Base-by-base conservation (phyloP, 495 filamentous ascomycete genomes). In the Parathielavia hyrcaniae region DNA sequence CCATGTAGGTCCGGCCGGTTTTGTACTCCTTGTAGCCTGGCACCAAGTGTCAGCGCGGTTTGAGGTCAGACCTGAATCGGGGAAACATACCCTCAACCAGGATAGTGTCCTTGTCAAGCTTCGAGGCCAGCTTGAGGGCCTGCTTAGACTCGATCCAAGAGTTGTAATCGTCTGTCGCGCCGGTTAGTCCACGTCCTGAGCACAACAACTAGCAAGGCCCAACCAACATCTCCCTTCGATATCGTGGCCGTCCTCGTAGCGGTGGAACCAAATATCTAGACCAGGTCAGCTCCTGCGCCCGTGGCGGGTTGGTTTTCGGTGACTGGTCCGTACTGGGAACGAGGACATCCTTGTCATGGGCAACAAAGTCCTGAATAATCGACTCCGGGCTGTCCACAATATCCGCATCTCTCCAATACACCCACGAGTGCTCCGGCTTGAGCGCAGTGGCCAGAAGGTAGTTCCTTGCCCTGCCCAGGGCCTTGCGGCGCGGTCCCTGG, bases 341-440 rank as follows among this genome's bases (percentile, higher is more conserved):
- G 46, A 98, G 74, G 61, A 98, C 83, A 71, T 98, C 93, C 68
- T 81, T 82, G 69, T 97, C 87, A 65, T 97, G 93, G 43, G 90
- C 88, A 55, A 93, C 88, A 66, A 97, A 95, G 67, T 98, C 92
- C 77, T 98, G 90, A 20, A 98, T 75, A 55, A 98, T 96, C 60
- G 81, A 85, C 39, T 77, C 77, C 7, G 95, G 90, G 69, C 88
- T 95, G 62, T 98, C 93, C 26, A 85, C 80, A 64, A 98, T 97
- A 73, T 98, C 93, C 32, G 96, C 90, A 69, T 98, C 93, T 55
- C 95, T 84, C 93, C 93, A 98, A 71, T 97, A 97, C 23, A 98
- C 95, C 93, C 93, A 98, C 9, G 89, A 91, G 70, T 98, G 93
- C 55, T 97, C 89, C 3, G 90, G 80, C 76, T 92, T 95, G 61